A percentile compares a stretch with the other conserved stretches of the same genome.
Evolutionary conservation across 1,139 yeast genomes (phyloP).

Genomic region (Scheffersomyces stambukii): DNA sequence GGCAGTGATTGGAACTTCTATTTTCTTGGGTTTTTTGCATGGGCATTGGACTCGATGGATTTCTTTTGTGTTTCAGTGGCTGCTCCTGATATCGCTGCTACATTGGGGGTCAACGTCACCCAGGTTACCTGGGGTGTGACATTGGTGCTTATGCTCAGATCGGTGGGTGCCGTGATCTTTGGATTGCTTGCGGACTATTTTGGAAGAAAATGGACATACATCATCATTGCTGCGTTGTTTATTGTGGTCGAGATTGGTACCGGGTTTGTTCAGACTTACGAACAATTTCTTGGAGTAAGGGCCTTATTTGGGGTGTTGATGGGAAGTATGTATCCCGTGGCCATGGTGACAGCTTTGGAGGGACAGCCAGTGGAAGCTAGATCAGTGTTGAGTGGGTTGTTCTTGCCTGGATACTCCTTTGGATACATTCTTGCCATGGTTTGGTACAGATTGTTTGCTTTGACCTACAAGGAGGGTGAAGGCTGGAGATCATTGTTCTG

Average conservation of each 20-base stretch:
- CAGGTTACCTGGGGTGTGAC: constrained; percentile 80
- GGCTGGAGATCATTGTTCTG: constrained; percentile 78
- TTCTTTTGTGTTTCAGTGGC: constrained; percentile 67
- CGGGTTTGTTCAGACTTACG: constrained; percentile 62
- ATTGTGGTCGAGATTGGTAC: constrained; percentile 64
- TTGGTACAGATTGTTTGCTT: constrained; percentile 50
- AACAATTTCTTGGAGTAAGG: constrained; percentile 62
- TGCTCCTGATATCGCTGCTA: constrained; percentile 51
- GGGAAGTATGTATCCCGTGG: constrained; percentile 36
- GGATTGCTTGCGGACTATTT: constrained; percentile 64
- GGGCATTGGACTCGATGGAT: constrained; percentile 82
- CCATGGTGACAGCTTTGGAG: constrained; percentile 30
- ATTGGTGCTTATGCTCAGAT: constrained; percentile 70
- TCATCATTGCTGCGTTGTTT: constrained; percentile 49
- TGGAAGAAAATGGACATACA: constrained; percentile 72
- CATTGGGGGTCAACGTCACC: constrained; percentile 46
- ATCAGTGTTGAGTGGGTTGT: constrained; percentile 34
- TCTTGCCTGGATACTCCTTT: constrained; percentile 37
- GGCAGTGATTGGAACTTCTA: constrained; percentile 53
- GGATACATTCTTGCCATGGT: constrained; percentile 36
- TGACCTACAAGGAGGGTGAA: constrained; percentile 44
- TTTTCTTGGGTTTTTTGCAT: constrained; percentile 59
- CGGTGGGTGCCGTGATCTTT: constrained; percentile 72
- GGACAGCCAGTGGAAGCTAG: constrained; percentile 32
- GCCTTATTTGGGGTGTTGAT: constrained; percentile 37